Base-by-base conservation (phyloP, 306 rosid genomes). In the Psophocarpus tetragonolobus region DNA sequence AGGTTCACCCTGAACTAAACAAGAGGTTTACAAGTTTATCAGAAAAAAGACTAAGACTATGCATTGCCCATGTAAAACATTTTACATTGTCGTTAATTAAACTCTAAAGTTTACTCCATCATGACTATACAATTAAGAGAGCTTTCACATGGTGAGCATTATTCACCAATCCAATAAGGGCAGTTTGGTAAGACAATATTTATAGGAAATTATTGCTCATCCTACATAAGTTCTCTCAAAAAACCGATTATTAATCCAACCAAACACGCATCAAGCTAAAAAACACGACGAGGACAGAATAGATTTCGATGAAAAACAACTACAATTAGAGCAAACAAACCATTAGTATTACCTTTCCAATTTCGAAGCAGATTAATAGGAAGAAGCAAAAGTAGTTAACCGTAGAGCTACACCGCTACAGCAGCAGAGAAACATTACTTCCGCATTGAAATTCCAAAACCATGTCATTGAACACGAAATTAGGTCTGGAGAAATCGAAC, bases 1-100 rank as follows among this genome's bases (percentile, higher is more conserved):
- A 53, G 48, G 5, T 81, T 44, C 51, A 66, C 77, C 75, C 85
- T 84, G 65, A 35, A 57, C n/a, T n/a, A n/a, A n/a, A n/a, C n/a
- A n/a, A n/a, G n/a, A n/a, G n/a, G n/a, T n/a, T n/a, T n/a, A n/a
- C n/a, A n/a, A n/a, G n/a, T n/a, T n/a, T n/a, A n/a, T n/a, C n/a
- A n/a, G n/a, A n/a, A n/a, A n/a, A n/a, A n/a, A n/a, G n/a, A n/a
- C n/a, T n/a, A n/a, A n/a, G n/a, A n/a, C n/a, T n/a, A n/a, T n/a
- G n/a, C n/a, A n/a, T n/a, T n/a, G n/a, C n/a, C n/a, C n/a, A n/a
- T n/a, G n/a, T n/a, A n/a, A n/a, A n/a, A n/a, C n/a, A n/a, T n/a
- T n/a, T n/a, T n/a, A n/a, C n/a, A n/a, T n/a, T n/a, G n/a, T n/a
- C n/a, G n/a, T n/a, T n/a, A n/a, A n/a, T n/a, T n/a, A n/a, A n/a